Base-by-base conservation (phyloP, 345 rosid genomes). In the Eucalyptus cloeziana region DNA sequence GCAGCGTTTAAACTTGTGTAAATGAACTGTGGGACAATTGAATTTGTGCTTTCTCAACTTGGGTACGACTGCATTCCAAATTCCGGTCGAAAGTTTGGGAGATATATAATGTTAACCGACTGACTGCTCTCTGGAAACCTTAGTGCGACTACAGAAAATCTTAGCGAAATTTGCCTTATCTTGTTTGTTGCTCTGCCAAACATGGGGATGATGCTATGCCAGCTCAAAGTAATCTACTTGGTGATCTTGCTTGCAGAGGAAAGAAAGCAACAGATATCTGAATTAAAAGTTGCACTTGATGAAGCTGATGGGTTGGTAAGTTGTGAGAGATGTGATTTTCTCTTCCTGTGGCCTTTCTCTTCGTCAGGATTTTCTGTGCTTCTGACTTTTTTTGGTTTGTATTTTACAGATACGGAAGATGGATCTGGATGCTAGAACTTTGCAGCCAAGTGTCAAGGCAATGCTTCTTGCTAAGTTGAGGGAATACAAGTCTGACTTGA, bases 401-500 rank as follows among this genome's bases (percentile, higher is more conserved):
- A 60, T 86, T 30, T 86, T 30, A 49, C 91, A 97, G 99, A 93
- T 97, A 86, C 92, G 97, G 85, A 97, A 97, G 90, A 97, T 97
- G 98, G 98, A 96, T 92, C 94, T 97, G 60, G 99, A 97, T 92
- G 99, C 99, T 10, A 93, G 98, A 89, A 96, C 96, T 93, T 88
- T 95, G 94, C 97, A 95, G 92, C 96, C 98, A 69, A 94, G 92
- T 90, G 94, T 92, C 56, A 96, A 96, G 93, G 98, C 98, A 43
- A 92, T 92, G 92, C 94, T 96, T 88, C 97, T 97, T 88, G 97
- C 99, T 24, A 97, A 97, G 91, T 92, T 96, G 76, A 95, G 98
- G 92, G 99, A 96, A 85, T 97, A 97, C 91, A 97, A 97, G 87
- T 94, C 98, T 88, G 97, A 97, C 89, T 92, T 97, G 71, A 96